A percentile compares a stretch with the other conserved stretches of the same genome.
Evolutionary conservation across 768 basidiomycete species (phyloP).

Genomic region (Guyanaporus albipodus): DNA sequence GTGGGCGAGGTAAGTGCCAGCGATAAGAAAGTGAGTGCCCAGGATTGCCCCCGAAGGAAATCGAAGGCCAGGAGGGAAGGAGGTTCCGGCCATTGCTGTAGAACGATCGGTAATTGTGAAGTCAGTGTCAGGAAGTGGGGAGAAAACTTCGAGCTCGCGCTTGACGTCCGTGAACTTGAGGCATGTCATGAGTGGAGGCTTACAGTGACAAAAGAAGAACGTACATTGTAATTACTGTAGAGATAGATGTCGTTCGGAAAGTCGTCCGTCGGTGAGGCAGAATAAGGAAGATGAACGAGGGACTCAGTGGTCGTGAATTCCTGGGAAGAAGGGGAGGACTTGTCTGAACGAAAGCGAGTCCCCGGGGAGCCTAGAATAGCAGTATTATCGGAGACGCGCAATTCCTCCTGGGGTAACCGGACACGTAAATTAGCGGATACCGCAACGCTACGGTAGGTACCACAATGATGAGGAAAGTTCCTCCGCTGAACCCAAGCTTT

Average conservation of each 20-base stretch:
- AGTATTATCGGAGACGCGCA: slow-evolving; percentile 37
- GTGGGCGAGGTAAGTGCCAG: slow-evolving; percentile 93
- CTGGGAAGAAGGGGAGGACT: slow-evolving; percentile 35
- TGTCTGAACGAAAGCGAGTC: slow-evolving; percentile 52
- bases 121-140: slow-evolving; percentile 69
- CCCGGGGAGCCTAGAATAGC: slow-evolving; percentile 52
- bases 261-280: slow-evolving; percentile 64
- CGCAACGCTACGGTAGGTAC: slow-evolving; percentile 92
- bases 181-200: slow-evolving; percentile 8
- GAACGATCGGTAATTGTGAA: slow-evolving; percentile 83
- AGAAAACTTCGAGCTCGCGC: slow-evolving; percentile 90
- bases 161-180: slow-evolving; percentile 88
- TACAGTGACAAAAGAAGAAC: slow-evolving; percentile 24
- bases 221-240: slow-evolving; percentile 94
- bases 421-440: slow-evolving; percentile 69
- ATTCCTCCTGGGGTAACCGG: slow-evolving; percentile 63
- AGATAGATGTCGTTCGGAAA: slow-evolving; percentile 84
- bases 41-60: slow-evolving; percentile 94
- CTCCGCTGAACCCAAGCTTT: slow-evolving; percentile 77
- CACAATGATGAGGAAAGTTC: slow-evolving; percentile 88
- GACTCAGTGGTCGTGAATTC: slow-evolving; percentile 57
- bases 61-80: slow-evolving; percentile 90
- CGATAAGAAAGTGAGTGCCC: slow-evolving; percentile 88
- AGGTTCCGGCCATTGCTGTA: slow-evolving; percentile 69
- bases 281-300: slow-evolving; percentile 72